Evolutionary conservation across 164 flowering plant species (phyloP), one percentile per base, ranked within the genome.

Genomic region (Euptelea pleiosperma): DNA sequence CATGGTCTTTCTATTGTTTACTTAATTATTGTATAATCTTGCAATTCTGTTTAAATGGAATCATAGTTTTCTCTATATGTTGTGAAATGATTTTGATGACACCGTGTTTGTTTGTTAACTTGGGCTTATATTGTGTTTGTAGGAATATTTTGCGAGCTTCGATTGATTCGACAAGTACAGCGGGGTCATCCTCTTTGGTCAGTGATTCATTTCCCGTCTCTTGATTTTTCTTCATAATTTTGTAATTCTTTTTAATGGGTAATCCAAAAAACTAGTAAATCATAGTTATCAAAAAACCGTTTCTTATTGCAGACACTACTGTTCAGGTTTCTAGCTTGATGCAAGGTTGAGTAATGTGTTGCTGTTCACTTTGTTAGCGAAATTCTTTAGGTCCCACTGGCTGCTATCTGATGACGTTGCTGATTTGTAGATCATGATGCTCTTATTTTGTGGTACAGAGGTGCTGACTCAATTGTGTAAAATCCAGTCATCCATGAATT

Each of bases 101-200:
- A n/a, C n/a, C n/a, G 42, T 60, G 26, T 50, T 25, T 29, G 9
- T 16, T 60, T 39, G 8, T 12, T 29, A 31, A 40, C 4, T 41
- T 52, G 8, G 8, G 29, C 22, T 29, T 50, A 35, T 33, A 14
- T 24, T 40, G 29, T 47, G 34, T 42, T 10, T 61, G 61, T 60
- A 83, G 89, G 77, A 60, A 21, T 48, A 15, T 68, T 42, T 26
- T 57, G 45, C 65, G 43, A 61, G 72, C 79, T 62, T 69, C 80
- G 31, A 25, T 63, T 36, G 60, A 73, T 60, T 76, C 77, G 4
- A 31, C 66, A 37, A 69, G 74, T 58, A 66, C 75, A 24, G 40
- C 63, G 36, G 71, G 66, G 56, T 64, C 79, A 55, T 57, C 62
- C 21, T 63, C 77, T 34, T 18, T 62, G 71, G 85, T 79, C 25